phyloP scores from a whole-genome alignment of 1,284 basidiomycete species.

The Laetiporus sulphureus region DNA sequence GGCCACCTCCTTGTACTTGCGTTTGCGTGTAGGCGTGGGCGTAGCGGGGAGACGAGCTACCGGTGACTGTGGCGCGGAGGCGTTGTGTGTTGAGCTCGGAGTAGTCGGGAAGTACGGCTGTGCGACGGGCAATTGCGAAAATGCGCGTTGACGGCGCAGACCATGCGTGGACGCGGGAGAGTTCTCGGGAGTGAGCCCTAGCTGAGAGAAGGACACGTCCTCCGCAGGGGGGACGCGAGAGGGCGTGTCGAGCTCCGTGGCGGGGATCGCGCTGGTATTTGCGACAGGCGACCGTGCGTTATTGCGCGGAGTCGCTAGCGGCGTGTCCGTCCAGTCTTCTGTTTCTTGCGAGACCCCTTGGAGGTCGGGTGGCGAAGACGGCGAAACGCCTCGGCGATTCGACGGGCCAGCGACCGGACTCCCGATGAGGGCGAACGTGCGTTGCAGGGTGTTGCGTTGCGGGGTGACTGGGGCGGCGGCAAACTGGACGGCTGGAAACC shows the following conservation, averaged over 20 bases:
- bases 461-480: no score
- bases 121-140: no score
- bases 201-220: constrained; percentile 29
- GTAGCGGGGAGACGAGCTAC: not conserved
- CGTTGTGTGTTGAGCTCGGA: no score
- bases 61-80: no score
- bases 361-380: constrained; percentile 13
- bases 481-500: no score
- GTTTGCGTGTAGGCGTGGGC: constrained; percentile 2
- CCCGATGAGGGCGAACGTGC: not conserved
- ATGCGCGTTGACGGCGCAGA: no score
- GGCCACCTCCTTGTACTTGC: not conserved
- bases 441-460: not conserved
- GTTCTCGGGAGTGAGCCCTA: constrained; percentile 26
- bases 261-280: constrained; percentile 26
- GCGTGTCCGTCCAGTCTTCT: constrained; percentile 40
- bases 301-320: constrained; percentile 47
- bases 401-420: constrained; percentile 4
- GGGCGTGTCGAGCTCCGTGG: constrained; percentile 32
- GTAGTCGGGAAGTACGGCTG: no score
- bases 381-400: not conserved
- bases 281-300: constrained; percentile 39
- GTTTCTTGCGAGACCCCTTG: constrained; percentile 36
- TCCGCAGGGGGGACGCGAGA: constrained; percentile 26
- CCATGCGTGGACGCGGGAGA: no score